Evolutionary conservation across 148 eudicot species (phyloP), one percentile per base, ranked within the genome.

Genomic region (Rhododendron griersonianum): DNA sequence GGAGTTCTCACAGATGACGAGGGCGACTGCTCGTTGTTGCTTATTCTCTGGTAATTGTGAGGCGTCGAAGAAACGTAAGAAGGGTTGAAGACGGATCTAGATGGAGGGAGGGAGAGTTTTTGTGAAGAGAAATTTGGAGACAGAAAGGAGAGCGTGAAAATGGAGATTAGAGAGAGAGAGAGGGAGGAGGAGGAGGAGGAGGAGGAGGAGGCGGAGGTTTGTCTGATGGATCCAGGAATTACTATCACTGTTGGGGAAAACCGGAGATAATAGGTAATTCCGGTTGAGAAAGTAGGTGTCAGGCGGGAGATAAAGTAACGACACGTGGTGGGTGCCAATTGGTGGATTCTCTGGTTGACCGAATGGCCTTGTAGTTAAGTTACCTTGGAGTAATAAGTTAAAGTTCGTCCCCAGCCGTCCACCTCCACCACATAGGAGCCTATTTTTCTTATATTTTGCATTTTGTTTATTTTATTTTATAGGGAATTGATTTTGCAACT

Each of bases 31-130:
- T 41, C 25, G 7, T 18, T 33, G 4, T 25, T 65, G 71, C 51
- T 25, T 33, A 45, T 45, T n/a, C 37, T 41, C 65, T 7, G 71
- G 85, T 11, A 30, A 71, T 83, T 69, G 55, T 45, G 55, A 45
- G 57, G 78, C 77, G 51, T 28, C 30, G 79, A 83, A 67, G 88
- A 88, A 87, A 83, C 90, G 87, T 87, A 83, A 85, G 39, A 85
- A 83, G 76, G 55, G 50, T 25, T 23, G 48, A 79, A 65, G 15
- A 69, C 10, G 71, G 73, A 76, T 83, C 73, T 81, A 61, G 30
- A 63, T 11, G 14, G 63, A 73, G 48, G 73, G 21, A 86, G 39
- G 19, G 33, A 53, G 2, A 85, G 11, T 16, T 1, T 25, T n/a
- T 47, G 1, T 45, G 41, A 28, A 41, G 33, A 44, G 67, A 69